Percentiles rank a stretch among this genome's conserved stretches.
Conservation (phyloP, 192 early-diverging fungal genomes). For the Backusella liffmaniae region DNA sequence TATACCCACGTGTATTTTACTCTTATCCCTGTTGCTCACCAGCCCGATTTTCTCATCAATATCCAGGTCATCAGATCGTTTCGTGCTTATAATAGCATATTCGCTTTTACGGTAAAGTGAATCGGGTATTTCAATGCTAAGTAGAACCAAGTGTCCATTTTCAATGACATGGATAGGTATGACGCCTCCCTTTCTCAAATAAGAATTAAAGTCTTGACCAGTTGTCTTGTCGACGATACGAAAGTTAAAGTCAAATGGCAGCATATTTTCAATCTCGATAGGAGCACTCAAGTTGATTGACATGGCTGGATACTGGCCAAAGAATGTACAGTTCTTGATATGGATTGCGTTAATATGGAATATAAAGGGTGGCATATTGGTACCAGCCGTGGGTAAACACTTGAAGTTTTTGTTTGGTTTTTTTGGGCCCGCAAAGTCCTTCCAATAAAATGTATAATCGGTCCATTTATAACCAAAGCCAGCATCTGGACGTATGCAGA, state of each 20-base stretch:
- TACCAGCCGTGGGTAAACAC: slow-evolving; percentile 41
- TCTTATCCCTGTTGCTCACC: slow-evolving; percentile 27
- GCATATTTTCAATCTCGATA: slow-evolving; percentile 89
- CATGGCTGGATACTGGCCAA: slow-evolving; percentile 74
- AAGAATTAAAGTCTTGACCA: slow-evolving; percentile 63
- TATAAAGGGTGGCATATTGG: slow-evolving; percentile 57
- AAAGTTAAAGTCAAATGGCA: slow-evolving; percentile 86
- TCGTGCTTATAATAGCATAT: slow-evolving; percentile 82
- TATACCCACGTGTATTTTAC: slow-evolving; percentile 62
- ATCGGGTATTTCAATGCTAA: slow-evolving; percentile 75
- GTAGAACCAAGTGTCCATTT: slow-evolving; percentile 74
- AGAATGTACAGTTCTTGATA: slow-evolving; percentile 47
- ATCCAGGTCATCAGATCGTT: slow-evolving; percentile 72
- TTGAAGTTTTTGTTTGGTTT: slow-evolving; percentile 28
- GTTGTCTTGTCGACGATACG: slow-evolving; percentile 75
- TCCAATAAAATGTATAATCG: slow-evolving; percentile 77
- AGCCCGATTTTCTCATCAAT: slow-evolving; percentile 75
- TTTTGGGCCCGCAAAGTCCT: slow-evolving; percentile 57
- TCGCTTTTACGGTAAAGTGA: slow-evolving; percentile 73
- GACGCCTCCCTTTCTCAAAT: slow-evolving; percentile 65
- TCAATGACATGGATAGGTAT: slow-evolving; percentile 82
- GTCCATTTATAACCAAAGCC: slow-evolving; percentile 90
- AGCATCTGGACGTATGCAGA: slow-evolving; percentile 79
- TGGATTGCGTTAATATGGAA: slow-evolving; percentile 67
- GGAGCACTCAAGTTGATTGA: slow-evolving; percentile 72